These are phyloP conservation scores for Coemansia aciculifera DNA, from an alignment of 192 early-diverging fungal genomes.

Conservation along the genomic window DNA sequence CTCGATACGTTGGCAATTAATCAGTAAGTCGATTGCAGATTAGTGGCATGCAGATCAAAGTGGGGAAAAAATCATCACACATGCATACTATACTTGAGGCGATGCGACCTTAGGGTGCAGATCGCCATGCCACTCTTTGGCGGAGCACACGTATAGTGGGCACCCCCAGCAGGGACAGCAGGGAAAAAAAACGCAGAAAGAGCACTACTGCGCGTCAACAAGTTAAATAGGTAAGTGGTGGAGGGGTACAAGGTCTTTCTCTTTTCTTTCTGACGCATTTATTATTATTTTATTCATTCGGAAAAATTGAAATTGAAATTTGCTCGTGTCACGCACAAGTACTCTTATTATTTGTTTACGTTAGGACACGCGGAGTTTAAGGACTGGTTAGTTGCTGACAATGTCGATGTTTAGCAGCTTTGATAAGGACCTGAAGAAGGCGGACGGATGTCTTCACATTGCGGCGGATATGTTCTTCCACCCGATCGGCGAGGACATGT, in stretches of 20 bases:
- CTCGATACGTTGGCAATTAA: neutral
- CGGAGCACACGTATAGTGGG: neutral
- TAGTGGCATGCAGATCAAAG: neutral
- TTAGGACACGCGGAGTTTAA: neutral
- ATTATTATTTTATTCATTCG: conserved; percentile 4
- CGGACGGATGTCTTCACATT: conserved; percentile 54
- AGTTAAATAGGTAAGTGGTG: neutral
- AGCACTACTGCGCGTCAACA: neutral
- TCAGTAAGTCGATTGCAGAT: neutral
- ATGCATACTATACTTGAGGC: conserved; percentile 6
- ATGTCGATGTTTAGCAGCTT: conserved; percentile 57
- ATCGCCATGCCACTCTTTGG: conserved; percentile 7
- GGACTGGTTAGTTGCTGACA: conserved; percentile 7
- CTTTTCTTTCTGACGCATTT: conserved; percentile 3
- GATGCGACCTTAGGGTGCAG: conserved; percentile 3
- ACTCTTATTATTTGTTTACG: neutral
- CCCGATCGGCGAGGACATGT: conserved; percentile 51
- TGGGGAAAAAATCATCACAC: neutral
- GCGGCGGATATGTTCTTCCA: conserved; percentile 58
- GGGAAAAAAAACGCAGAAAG: neutral
- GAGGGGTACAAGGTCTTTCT: neutral
- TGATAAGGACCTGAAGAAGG: conserved; percentile 55
- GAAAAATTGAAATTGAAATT: neutral
- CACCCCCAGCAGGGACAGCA: neutral
- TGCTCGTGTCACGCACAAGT: neutral